Evolutionary conservation across 2,329 filamentous ascomycete genomes (phyloP).

Genomic region (Beauveria australis): DNA sequence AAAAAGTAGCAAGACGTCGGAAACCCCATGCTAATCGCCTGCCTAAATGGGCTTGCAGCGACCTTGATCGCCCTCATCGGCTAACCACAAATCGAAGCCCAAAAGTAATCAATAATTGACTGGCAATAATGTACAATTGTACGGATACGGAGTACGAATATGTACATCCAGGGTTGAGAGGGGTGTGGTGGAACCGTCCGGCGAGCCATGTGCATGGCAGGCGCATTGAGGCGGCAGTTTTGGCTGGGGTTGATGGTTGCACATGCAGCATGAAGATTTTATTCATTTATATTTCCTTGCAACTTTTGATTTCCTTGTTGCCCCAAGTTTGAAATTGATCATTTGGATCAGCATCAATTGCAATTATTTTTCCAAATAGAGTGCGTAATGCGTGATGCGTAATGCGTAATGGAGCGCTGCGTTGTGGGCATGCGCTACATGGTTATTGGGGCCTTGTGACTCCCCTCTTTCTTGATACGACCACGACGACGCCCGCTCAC

Average conservation of each 20-base stretch:
- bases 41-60: not conserved
- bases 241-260: not conserved
- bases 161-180: not conserved
- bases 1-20: too few relatives aligned
- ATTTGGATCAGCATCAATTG: not conserved
- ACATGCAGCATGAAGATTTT: not conserved
- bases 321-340: not conserved
- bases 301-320: not conserved
- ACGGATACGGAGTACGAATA: not conserved
- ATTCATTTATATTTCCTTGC: not conserved
- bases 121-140: not conserved
- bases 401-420: not conserved
- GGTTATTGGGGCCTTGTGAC: not conserved
- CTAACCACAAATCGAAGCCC: not conserved
- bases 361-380: not conserved
- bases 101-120: not conserved
- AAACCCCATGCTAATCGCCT: not conserved
- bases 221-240: not conserved
- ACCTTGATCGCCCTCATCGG: slow-evolving; percentile 5
- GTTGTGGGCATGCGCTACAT: not conserved
- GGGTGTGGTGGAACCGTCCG: not conserved
- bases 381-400: not conserved
- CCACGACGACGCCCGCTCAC: not conserved
- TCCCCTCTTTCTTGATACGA: slow-evolving; percentile 1
- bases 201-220: not conserved